Evolutionary conservation across 805 yeast genomes (phyloP), one percentile per base, ranked within the genome.

Genomic region (Saccharomycopsis sp.): DNA sequence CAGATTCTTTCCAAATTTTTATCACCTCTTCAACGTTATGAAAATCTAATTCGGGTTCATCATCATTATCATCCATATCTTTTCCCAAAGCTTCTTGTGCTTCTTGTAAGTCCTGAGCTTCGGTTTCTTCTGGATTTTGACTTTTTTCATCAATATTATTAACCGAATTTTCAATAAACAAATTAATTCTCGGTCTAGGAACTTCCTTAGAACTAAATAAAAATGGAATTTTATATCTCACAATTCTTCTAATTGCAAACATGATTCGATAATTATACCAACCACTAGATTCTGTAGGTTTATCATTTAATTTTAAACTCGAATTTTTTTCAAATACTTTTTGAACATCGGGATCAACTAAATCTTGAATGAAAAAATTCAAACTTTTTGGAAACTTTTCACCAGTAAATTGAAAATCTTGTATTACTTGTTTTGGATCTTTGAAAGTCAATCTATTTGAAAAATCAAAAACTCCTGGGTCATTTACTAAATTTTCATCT

Each of bases 321-420:
- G 28, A 36, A 13, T 36, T 36, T 3, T 39, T 12, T 6, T 58
- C 55, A 4, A 83, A 51, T 12, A 79, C 50, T 3, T 55, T 53
- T 10, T 52, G 51, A 8, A 88, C 64, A 48, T 77, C 79, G 8
- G 75, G 72, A 52, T 85, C 94, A 4, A 69, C 56, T 4, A 92
- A 63, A 53, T 89, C 88, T 21, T 87, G 88, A 6, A 92, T 62
- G 53, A 86, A 95, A 51, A 81, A 76, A 45, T 80, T 72, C 8
- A 84, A 72, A 4, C 84, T 71, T 41, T 69, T 62, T 1, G 96
- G 94, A 17, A 82, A 54, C 31, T 67, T 69, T 3, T 60, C 61
- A 3, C 96, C 97, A 45, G 79, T 78, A 59, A 88, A 88, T 26
- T 72, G 61, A 49, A 82, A 72, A 5, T 15, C n/a, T 17, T 21